Evolutionary conservation across 495 filamentous ascomycete species (phyloP).

Genomic region (Pyronema omphalodes): DNA sequence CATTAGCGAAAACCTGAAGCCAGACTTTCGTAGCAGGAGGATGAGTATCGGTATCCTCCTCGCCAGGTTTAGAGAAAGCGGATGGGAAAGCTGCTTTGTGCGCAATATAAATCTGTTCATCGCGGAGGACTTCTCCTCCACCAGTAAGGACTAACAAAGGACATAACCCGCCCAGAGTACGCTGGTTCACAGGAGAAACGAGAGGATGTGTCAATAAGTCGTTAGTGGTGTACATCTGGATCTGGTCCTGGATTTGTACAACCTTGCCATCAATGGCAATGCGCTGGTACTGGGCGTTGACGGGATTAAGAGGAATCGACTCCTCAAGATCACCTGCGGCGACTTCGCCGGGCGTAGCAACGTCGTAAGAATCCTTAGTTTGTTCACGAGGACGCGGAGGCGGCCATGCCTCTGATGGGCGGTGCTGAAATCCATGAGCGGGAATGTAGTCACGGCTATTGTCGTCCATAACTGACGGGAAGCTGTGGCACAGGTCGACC

Average conservation of each 20-base stretch:
- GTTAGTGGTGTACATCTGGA: slow-evolving; percentile 88
- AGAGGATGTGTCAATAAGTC: slow-evolving; percentile 69
- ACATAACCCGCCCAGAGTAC: slow-evolving; percentile 71
- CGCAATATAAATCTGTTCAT: slow-evolving; percentile 88
- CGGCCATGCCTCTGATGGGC: slow-evolving; percentile 74
- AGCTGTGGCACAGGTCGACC: slow-evolving; percentile 87
- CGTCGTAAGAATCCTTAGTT: slow-evolving; percentile 47
- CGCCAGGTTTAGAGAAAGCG: background rate
- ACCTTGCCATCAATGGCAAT: slow-evolving; percentile 50
- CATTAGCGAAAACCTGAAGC: slow-evolving; percentile 88
- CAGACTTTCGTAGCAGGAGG: slow-evolving; percentile 67
- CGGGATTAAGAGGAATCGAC: background rate
- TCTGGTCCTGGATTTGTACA: slow-evolving; percentile 69
- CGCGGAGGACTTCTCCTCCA: slow-evolving; percentile 70
- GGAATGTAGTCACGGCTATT: slow-evolving; percentile 59
- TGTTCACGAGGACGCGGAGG: slow-evolving; percentile 33
- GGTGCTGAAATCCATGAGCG: slow-evolving; percentile 64
- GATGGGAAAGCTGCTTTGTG: slow-evolving; percentile 58
- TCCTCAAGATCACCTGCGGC: background rate
- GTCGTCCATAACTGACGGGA: slow-evolving; percentile 59
- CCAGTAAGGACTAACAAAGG: slow-evolving; percentile 73
- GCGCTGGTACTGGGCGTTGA: slow-evolving; percentile 22
- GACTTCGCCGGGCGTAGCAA: background rate
- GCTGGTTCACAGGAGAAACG: slow-evolving; percentile 71
- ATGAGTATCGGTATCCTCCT: background rate